Conservation (phyloP, 192 early-diverging fungal genomes). For the Coemansia sp. region DNA sequence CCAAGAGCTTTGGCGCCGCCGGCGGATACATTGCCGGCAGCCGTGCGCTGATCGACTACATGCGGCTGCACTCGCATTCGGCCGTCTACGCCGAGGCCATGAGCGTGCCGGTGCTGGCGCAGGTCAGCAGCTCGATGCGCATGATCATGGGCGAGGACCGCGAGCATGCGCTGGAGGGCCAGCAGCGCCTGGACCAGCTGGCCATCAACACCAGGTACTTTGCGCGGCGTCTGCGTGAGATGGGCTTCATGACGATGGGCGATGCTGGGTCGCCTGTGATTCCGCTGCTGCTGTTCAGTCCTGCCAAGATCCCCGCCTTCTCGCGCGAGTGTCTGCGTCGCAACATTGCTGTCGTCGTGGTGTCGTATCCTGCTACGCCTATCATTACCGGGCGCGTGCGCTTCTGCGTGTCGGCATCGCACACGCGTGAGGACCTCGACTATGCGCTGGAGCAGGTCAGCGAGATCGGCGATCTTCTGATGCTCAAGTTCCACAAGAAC, state of each 20-base stretch:
- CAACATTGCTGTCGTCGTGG: slow-evolving; percentile 93
- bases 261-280: slow-evolving; percentile 85
- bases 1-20: slow-evolving; percentile 96
- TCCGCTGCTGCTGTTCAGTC: slow-evolving; percentile 89
- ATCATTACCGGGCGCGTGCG: slow-evolving; percentile 92
- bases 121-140: slow-evolving; percentile 84
- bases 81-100: slow-evolving; percentile 91
- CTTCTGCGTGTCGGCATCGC: slow-evolving; percentile 94
- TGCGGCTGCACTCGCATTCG: slow-evolving; percentile 78
- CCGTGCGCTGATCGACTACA: slow-evolving; percentile 75
- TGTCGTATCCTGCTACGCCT: slow-evolving; percentile 97
- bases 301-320: slow-evolving; percentile 96
- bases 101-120: slow-evolving; percentile 80
- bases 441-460: slow-evolving; percentile 68
- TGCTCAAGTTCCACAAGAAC: slow-evolving; percentile 62
- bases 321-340: slow-evolving; percentile 87
- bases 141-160: slow-evolving; percentile 91
- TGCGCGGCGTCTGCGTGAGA: slow-evolving; percentile 70
- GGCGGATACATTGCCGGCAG: slow-evolving; percentile 91
- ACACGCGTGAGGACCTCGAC: slow-evolving; percentile 90
- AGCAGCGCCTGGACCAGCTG: slow-evolving; percentile 79
- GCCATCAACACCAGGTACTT: slow-evolving; percentile 89
- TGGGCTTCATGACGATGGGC: slow-evolving; percentile 96
- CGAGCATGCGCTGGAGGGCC: slow-evolving; percentile 78
- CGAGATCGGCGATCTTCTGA: slow-evolving; percentile 72